These are phyloP conservation scores for Myriosclerotinia duriaeana DNA, from an alignment of 2,329 filamentous ascomycete species.

Conservation along the genomic window DNA sequence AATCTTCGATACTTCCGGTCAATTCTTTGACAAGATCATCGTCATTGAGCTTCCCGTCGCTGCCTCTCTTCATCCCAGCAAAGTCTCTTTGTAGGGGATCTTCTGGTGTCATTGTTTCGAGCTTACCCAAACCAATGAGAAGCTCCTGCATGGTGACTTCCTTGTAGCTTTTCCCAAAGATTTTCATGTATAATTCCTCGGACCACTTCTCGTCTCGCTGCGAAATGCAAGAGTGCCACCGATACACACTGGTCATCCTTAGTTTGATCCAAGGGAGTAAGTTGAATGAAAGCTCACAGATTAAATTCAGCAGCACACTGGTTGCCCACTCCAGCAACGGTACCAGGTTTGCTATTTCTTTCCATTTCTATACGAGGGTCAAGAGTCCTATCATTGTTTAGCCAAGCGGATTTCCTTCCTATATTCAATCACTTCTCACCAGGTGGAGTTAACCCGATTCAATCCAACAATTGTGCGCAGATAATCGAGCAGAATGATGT, in stretches of 20 bases:
- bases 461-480: conserved; percentile 60
- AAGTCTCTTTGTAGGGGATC: conserved; percentile 71
- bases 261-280: not conserved
- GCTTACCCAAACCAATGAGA: conserved; percentile 60
- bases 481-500: conserved; percentile 75
- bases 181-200: conserved; percentile 53
- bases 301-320: conserved; percentile 86
- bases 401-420: not conserved
- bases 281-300: conserved; percentile 43
- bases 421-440: conserved; percentile 43
- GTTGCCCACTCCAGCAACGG: conserved; percentile 64
- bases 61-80: conserved; percentile 60
- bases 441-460: conserved; percentile 49
- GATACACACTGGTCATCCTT: conserved; percentile 54
- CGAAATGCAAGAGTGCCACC: conserved; percentile 78
- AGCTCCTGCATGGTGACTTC: conserved; percentile 56
- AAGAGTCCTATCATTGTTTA: conserved; percentile 50
- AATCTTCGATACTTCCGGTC: conserved; percentile 67
- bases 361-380: conserved; percentile 72
- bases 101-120: conserved; percentile 57
- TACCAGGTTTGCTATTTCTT: conserved; percentile 54
- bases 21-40: conserved; percentile 75
- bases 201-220: conserved; percentile 78
- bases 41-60: conserved; percentile 67
- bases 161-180: conserved; percentile 24